Base-by-base conservation (phyloP, 257 asterid genomes). In the Leptodermis oblonga region DNA sequence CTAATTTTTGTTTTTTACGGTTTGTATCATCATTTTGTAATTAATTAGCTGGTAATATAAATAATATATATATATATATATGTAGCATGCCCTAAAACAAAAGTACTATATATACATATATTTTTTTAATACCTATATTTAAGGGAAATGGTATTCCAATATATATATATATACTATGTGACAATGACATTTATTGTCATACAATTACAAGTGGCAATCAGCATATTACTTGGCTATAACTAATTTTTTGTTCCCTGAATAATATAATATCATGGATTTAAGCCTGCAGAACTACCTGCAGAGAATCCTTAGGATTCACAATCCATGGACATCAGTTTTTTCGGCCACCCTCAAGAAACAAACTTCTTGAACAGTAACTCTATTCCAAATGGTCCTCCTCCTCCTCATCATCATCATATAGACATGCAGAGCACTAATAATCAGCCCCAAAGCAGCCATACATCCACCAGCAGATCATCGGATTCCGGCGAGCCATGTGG, bases 311-410 rank as follows among this genome's bases (percentile, higher is more conserved):
- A 56, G 37, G 66, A 54, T 49, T 53, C 70, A 75, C 46, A 64
- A 78, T 76, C 65, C 65, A 86, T 89, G 96, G 90, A 85, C 70
- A 78, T 70, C 74, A 81, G 76, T 80, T 74, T 86, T 69, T 54
- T 81, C 22, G 49, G 59, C 77, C n/a, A n/a, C n/a, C 68, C 85
- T 62, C 85, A 77, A 75, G 76, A 72, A 68, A 34, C 84, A 42
- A 39, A 52, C 65, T 77, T 82, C 76, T 74, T 73, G 14, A 74
- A 75, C 34, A 58, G 14, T 65, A 76, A 76, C 70, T 71, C 65
- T 60, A 64, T 67, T 23, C 39, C 53, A 9, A 46, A 74, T 73
- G 69, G 41, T 37, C 39, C 22, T 26, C 15, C n/a, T 37, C 39
- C 22, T 26, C 62, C n/a, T 55, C 62, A 55, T 55, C 64, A 28